Percentiles rank a stretch among this genome's conserved stretches.
Evolutionary conservation across 495 filamentous ascomycete species (phyloP).

Genomic region (Parachaetomium inaequale): DNA sequence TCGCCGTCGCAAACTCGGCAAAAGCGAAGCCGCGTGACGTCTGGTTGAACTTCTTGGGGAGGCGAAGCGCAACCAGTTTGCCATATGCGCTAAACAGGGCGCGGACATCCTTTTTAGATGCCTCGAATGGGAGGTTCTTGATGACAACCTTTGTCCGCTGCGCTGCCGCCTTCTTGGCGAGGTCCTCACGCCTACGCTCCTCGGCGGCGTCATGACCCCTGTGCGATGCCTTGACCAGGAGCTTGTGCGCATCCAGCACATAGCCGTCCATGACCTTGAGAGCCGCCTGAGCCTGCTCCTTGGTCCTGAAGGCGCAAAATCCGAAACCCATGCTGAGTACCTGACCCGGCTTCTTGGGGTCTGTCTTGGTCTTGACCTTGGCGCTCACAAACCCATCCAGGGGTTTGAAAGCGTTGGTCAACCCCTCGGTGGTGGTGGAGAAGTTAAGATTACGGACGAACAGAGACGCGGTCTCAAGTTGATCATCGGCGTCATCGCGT

Average conservation of each 20-base stretch:
- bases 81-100: constrained; percentile 84
- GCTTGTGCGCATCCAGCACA: constrained; percentile 76
- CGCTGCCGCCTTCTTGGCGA: constrained; percentile 67
- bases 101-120: constrained; percentile 84
- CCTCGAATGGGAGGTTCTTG: constrained; percentile 97
- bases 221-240: constrained; percentile 79
- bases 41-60: constrained; percentile 91
- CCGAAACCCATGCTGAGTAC: constrained; percentile 94
- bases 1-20: constrained; percentile 87
- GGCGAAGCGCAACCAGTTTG: constrained; percentile 81
- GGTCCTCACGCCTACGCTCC: constrained; percentile 74
- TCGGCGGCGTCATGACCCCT: constrained; percentile 82
- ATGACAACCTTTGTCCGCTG: constrained; percentile 89
- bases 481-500: constrained; percentile 52
- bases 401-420: constrained; percentile 70
- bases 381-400: constrained; percentile 83
- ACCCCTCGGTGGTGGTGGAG: constrained; percentile 68
- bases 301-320: constrained; percentile 82
- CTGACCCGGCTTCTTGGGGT: constrained; percentile 78
- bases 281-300: constrained; percentile 72
- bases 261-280: constrained; percentile 81
- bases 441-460: constrained; percentile 95
- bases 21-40: constrained; percentile 91
- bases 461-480: constrained; percentile 67
- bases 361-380: constrained; percentile 79